Evolutionary conservation across 2,329 filamentous ascomycete species (phyloP).

Genomic region (Ustilaginoidea virens): DNA sequence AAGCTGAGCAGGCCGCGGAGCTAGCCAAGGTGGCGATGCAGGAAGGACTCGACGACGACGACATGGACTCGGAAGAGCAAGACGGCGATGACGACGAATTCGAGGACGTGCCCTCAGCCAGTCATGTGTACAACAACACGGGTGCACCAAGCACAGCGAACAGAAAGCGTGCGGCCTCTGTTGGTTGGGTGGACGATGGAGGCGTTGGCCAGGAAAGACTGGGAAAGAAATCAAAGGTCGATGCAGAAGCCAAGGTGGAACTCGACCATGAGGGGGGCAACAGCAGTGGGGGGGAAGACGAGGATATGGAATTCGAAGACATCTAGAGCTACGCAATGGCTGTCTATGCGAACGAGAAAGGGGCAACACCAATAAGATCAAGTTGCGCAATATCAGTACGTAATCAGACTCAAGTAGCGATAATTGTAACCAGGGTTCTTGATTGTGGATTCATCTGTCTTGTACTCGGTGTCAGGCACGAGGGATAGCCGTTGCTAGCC

Average conservation of each 20-base stretch:
- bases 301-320: constrained; percentile 45
- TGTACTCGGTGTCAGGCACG: too few species aligned
- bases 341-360: too few species aligned
- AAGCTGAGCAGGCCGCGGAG: constrained; percentile 40
- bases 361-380: background rate
- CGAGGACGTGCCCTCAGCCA: constrained; percentile 31
- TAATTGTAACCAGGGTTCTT: background rate
- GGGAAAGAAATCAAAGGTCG: constrained; percentile 32
- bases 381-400: background rate
- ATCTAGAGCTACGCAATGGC: too few species aligned
- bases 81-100: constrained; percentile 29
- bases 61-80: constrained; percentile 20
- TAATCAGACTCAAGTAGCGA: background rate
- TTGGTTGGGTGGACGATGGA: constrained; percentile 8
- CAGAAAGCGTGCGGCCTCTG: constrained; percentile 20
- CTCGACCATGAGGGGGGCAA: constrained; percentile 24
- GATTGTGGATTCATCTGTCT: too few species aligned
- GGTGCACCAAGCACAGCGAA: constrained; percentile 17
- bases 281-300: constrained; percentile 32
- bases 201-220: constrained; percentile 1
- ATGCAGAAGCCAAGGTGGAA: constrained; percentile 37
- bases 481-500: too few species aligned
- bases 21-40: constrained; percentile 15
- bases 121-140: constrained; percentile 14
- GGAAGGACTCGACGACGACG: constrained; percentile 18